Percentiles rank a stretch among this genome's conserved stretches.
These are phyloP conservation scores for Neonectria coccinea DNA, from an alignment of 2,329 filamentous ascomycete species.

Conservation along the genomic window DNA sequence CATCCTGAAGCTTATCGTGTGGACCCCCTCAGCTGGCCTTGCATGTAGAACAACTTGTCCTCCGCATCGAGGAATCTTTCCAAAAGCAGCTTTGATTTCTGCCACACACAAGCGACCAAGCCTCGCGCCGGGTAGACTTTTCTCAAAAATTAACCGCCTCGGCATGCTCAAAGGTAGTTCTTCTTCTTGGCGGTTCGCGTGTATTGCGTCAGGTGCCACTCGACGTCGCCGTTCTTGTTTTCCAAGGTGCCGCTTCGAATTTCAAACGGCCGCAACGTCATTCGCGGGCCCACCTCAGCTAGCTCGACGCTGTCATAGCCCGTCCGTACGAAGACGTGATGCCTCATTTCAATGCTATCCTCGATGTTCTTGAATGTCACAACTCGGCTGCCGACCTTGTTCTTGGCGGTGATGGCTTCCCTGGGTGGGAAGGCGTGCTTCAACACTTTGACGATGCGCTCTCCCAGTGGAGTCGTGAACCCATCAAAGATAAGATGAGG, in stretches of 20 bases:
- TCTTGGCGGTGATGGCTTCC: constrained; percentile 76
- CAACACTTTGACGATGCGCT: constrained; percentile 86
- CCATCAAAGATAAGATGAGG: constrained; percentile 97
- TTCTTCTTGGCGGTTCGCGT: constrained; percentile 95
- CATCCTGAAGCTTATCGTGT: neutral
- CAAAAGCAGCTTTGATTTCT: neutral
- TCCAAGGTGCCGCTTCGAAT: constrained; percentile 92
- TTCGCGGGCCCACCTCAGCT: constrained; percentile 89
- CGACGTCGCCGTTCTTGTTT: constrained; percentile 93
- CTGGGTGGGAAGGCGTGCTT: constrained; percentile 95
- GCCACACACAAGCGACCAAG: neutral
- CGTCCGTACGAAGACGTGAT: constrained; percentile 89
- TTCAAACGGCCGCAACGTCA: constrained; percentile 98
- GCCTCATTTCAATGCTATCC: constrained; percentile 89
- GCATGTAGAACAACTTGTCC: neutral
- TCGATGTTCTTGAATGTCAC: constrained; percentile 96
- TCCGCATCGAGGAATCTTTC: neutral
- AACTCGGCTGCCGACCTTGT: constrained; percentile 86
- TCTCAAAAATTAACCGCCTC: neutral
- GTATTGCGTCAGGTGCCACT: constrained; percentile 97
- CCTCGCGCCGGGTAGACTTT: neutral
- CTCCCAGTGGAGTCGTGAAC: constrained; percentile 84
- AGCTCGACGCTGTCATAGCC: constrained; percentile 90
- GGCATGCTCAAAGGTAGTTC: constrained; percentile 81
- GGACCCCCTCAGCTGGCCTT: neutral